phyloP scores from a whole-genome alignment of 192 early-diverging fungal species.

The Phlyctochytrium planicorne region DNA sequence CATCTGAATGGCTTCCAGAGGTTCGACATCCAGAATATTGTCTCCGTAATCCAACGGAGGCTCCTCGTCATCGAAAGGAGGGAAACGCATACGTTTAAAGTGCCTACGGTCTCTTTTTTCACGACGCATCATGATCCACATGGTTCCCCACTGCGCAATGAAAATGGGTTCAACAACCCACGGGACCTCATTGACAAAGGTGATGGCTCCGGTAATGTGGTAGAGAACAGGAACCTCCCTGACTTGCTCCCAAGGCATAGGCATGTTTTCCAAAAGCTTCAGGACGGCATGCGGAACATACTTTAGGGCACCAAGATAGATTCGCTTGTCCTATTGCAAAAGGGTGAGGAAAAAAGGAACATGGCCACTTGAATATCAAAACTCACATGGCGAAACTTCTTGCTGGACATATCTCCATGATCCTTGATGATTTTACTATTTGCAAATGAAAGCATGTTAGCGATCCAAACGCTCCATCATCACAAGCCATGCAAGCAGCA shows the following conservation, averaged over 20 bases:
- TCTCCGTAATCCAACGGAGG: conserved; percentile 98
- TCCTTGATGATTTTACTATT: conserved; percentile 95
- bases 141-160: conserved; percentile 98
- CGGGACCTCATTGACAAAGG: conserved; percentile 96
- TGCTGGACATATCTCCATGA: conserved; percentile 98
- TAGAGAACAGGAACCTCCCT: conserved; percentile 72
- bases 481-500: background rate
- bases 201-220: conserved; percentile 98
- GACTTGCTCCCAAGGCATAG: conserved; percentile 99
- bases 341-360: too few species aligned
- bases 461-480: conserved; percentile 4
- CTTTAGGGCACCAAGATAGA: conserved; percentile 97
- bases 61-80: conserved; percentile 99
- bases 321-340: conserved; percentile 75
- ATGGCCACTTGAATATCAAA: too few species aligned
- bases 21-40: conserved; percentile 97
- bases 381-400: conserved; percentile 90
- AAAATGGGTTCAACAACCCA: conserved; percentile 97
- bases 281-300: conserved; percentile 98
- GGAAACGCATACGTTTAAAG: conserved; percentile 98
- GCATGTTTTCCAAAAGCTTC: conserved; percentile 98
- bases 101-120: conserved; percentile 97
- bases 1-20: conserved; percentile 98
- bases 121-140: conserved; percentile 99
- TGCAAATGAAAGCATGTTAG: background rate